Conservation (phyloP, 116 monocot genomes). For the Posidonia oceanica region DNA sequence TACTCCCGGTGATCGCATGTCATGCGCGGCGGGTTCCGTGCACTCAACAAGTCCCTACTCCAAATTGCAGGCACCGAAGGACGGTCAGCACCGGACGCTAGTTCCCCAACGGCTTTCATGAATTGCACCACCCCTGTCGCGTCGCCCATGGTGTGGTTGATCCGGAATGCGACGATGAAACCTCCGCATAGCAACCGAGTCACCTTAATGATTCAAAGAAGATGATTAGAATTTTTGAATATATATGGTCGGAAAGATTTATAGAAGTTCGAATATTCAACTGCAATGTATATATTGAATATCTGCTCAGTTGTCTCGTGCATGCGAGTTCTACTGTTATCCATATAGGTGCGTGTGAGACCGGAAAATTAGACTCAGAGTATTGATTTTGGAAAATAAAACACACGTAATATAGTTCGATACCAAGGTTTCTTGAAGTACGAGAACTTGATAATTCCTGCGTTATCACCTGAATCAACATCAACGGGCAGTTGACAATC, state of each 20-base stretch:
- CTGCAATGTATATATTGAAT: too few relatives aligned
- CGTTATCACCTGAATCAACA: conserved; percentile 34
- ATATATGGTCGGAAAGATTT: too few relatives aligned
- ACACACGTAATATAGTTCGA: too few relatives aligned
- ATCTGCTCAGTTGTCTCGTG: too few relatives aligned
- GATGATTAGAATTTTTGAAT: too few relatives aligned
- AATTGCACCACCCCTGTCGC: conserved; percentile 32
- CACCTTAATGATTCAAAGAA: conserved; percentile 21
- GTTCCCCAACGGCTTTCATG: conserved; percentile 28
- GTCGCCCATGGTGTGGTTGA: conserved; percentile 39
- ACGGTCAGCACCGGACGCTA: conserved; percentile 25
- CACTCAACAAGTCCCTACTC: conserved; percentile 24
- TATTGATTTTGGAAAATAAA: too few relatives aligned
- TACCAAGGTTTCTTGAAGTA: too few relatives aligned
- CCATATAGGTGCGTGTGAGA: too few relatives aligned
- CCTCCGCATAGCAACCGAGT: conserved; percentile 44
- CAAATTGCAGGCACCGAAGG: conserved; percentile 31
- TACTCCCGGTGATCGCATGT: conserved; percentile 22
- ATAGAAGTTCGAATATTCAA: too few relatives aligned
- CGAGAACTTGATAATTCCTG: too few relatives aligned
- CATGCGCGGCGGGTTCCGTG: conserved; percentile 8
- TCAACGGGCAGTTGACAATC: conserved; percentile 27
- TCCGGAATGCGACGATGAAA: conserved; percentile 20
- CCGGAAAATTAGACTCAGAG: too few relatives aligned
- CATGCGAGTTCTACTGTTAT: too few relatives aligned